A percentile compares a stretch with the other conserved stretches of the same genome.
Conservation (phyloP, 176 grass and related monocot species). For the Ensete ventricosum region DNA sequence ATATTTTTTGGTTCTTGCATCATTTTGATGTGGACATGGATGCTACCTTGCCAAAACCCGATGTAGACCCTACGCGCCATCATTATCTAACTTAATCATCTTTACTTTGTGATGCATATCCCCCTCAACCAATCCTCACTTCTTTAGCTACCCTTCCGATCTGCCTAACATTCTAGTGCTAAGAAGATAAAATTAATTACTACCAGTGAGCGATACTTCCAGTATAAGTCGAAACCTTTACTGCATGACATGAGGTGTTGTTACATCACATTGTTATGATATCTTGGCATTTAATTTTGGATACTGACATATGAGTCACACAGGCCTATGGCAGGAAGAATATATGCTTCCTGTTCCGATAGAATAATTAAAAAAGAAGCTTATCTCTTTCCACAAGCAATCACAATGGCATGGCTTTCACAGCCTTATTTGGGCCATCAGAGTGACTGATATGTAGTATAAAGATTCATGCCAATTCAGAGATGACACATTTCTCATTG, state of each 20-base stretch:
- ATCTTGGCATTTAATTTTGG: too few species aligned
- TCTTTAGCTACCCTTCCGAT: background rate
- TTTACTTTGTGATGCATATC: background rate
- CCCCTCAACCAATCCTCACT: background rate
- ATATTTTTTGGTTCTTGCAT: background rate
- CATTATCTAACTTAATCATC: background rate
- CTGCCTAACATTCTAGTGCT: background rate
- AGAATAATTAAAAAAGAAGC: background rate
- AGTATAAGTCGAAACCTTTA: background rate
- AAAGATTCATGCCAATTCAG: background rate
- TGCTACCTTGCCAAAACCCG: background rate
- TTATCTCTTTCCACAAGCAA: background rate
- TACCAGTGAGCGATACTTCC: background rate
- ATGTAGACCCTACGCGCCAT: background rate
- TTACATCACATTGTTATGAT: background rate
- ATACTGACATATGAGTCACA: background rate
- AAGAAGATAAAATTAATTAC: background rate
- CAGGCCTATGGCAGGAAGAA: background rate
- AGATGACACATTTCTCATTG: background rate
- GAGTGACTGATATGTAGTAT: background rate
- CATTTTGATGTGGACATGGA: background rate
- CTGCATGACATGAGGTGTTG: background rate
- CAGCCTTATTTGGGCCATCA: background rate
- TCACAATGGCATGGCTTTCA: background rate
- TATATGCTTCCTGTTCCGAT: background rate